Base-by-base conservation (phyloP, 192 early-diverging fungal species). In the Umbelopsis isabellina region DNA sequence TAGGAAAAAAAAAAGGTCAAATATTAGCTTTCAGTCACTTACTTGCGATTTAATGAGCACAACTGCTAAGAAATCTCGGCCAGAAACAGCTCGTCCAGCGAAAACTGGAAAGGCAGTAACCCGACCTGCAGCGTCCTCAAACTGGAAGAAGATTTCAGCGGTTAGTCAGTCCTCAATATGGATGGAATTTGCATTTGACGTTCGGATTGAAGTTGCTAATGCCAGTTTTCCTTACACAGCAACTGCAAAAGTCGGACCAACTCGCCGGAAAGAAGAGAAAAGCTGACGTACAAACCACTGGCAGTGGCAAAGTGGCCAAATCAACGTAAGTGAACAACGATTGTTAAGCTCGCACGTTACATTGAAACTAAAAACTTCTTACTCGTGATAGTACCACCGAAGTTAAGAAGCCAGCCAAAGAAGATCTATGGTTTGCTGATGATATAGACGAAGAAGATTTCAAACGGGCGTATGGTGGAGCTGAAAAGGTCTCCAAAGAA, bases 341-440 rank as follows among this genome's bases (percentile, higher is more conserved):
- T 33, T 27, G 45, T 58, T 2, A 1, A 53, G 27, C 27, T 30
- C 70, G 30, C 47, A 71, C 20, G 66, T 66, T 66, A 73, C 76
- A 37, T 79, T 75, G 64, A 71, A 71, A 22, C 73, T 81, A 37
- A 70, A 10, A 41, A 6, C 37, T 41, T 41, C 6, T 5, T 2
- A 2, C 41, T 30, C 78, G 47, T 22, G 44, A 41, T 3, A 66
- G 70, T 41, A 20, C 71, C 21, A 37, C 16, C 13, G 25, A 44
- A 0, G 73, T 65, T 66, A 45, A 69, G 3, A 83, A 73, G 47
- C 75, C 71, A 52, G 80, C 81, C 15, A 75, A 73, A 11, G 73
- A 81, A 9, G 68, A 82, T 21, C 70, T 86, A 13, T 86, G 85
- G 85, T 86, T 86, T 67, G 77, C 48, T 46, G 84, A 84, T 13